These are phyloP conservation scores for Borovskyia barvae DNA, from an alignment of 208 protist species.

Conservation along the genomic window DNA sequence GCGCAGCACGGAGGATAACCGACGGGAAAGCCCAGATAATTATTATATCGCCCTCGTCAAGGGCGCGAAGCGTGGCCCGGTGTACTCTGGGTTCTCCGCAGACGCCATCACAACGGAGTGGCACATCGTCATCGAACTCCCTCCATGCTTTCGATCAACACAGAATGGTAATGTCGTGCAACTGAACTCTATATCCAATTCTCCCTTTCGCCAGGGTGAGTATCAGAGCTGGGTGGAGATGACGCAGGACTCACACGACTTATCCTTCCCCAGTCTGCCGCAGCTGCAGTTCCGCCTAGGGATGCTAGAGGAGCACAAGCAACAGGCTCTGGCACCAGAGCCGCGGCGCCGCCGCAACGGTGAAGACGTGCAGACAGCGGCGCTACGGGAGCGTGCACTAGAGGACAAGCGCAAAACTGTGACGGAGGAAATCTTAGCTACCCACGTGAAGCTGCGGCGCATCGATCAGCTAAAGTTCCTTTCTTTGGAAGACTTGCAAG, in stretches of 20 bases:
- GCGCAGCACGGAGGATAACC: conserved; percentile 65
- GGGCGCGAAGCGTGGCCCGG: conserved; percentile 62
- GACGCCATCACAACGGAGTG: conserved; percentile 81
- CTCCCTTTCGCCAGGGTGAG: conserved; percentile 75
- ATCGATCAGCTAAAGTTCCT: conserved; percentile 51
- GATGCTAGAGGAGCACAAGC: conserved; percentile 88
- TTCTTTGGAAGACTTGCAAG: conserved; percentile 70
- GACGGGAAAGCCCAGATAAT: conserved; percentile 71
- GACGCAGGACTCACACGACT: conserved; percentile 38
- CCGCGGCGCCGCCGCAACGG: conserved; percentile 49
- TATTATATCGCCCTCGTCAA: conserved; percentile 91
- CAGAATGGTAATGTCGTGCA: conserved; percentile 88
- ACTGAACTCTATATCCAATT: conserved; percentile 91
- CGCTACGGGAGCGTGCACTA: conserved; percentile 42
- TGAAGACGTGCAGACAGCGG: conserved; percentile 43
- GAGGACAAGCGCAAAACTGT: conserved; percentile 32
- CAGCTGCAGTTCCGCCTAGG: conserved; percentile 79
- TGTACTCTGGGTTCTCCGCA: conserved; percentile 87
- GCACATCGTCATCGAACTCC: conserved; percentile 91
- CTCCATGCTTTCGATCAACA: conserved; percentile 81
- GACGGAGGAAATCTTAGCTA: conserved; percentile 47
- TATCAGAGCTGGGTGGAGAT: conserved; percentile 86
- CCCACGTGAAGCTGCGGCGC: conserved; percentile 61
- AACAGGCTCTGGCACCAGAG: conserved; percentile 61
- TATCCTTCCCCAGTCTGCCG: conserved; percentile 64